Base-by-base conservation (phyloP, 2,329 filamentous ascomycete species). In the Berkeleyomyces basicola region DNA sequence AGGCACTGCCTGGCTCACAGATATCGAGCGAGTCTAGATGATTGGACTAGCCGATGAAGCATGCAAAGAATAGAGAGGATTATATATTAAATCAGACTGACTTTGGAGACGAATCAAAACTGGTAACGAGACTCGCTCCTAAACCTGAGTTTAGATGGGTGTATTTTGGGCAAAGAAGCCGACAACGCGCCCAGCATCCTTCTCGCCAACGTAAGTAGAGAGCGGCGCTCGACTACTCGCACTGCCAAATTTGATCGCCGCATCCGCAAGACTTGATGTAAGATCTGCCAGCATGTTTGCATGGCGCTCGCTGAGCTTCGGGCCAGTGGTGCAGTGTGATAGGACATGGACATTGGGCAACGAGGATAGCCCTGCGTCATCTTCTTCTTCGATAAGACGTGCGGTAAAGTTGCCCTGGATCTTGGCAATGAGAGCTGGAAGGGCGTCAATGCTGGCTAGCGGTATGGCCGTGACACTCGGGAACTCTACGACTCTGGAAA, bases 401-500 rank as follows among this genome's bases (percentile, higher is more conserved):
- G 42, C 14, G 31, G 9, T 53, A 47, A 49, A 31, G 72, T 64
- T 63, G 73, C 70, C 55, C 60, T 71, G 69, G 62, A 80, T 74
- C 0, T 70, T 66, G n/a, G 70, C 68, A 31, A 82, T 68, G 7
- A 70, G 72, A 1, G 67, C 61, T n/a, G 72, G 69, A 14, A 79
- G 69, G 11, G 72, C 69, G 9, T 68, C 64, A 46, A 70, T 63
- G 1, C 70, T 70, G 14, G 72, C 68, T 59, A 80, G 69, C 2
- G 77, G 78, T 16, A 81, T 68, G 43, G 79, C 67, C 3, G 76
- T 73, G 6, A 78, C 67, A n/a, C 70, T 67, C 4, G 75, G 74
- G 6, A 77, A 67, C 10, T 70, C 69, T 47, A 67, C 67, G 44
- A 70, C 67, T 40, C 68, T 70, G 46, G 7, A 59, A 1, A n/a